Evolutionary conservation across 176 grass and related monocot species (phyloP), one percentile per base, ranked within the genome.

Genomic region (Avena atlantica): DNA sequence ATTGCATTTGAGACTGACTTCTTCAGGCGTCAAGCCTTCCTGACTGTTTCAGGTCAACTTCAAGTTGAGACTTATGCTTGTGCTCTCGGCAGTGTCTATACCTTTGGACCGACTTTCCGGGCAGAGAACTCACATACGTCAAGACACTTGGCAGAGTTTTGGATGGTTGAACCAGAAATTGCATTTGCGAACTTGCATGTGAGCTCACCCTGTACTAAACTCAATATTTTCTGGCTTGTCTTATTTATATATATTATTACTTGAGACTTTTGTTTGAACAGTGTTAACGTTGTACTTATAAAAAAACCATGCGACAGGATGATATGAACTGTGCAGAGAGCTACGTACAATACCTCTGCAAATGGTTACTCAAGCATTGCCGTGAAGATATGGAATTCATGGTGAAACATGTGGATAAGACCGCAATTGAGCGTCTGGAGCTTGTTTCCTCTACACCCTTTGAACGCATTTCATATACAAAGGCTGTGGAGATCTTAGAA

Each of bases 111-210:
- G 58, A 98, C 96, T 64, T 98, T 98, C 86, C 88, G 93, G 68
- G 96, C 96, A 70, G 96, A 98, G 70, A 92, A 98, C 81, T 95
- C 96, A 2, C 96, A 98, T 66, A 98, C 96, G 0, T 92, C 96
- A 47, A 92, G 96, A 4, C 96, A 98, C 87, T 89, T 98, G 67
- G 90, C 93, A 34, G 96, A 98, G 63, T 98, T 98, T 93, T 98
- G 96, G 96, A 98, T 98, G 96, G 96, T 98, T 89, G 96, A 98
- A 84, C 96, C 96, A 40, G 96, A 98, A 86, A 89, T 98, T 36
- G 96, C 96, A 83, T 98, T 95, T 88, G 96, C 96, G 78, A 98
- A 95, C 81, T 82, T 98, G 78, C 89, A 95, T 93, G 96, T 98
- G 87, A 76, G 60, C 17, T 36, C 45, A 48, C 36, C 21, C 52